Evolutionary conservation across 768 basidiomycete species (phyloP), one percentile per base, ranked within the genome.

Genomic region (Leucocoprinus leucothites): DNA sequence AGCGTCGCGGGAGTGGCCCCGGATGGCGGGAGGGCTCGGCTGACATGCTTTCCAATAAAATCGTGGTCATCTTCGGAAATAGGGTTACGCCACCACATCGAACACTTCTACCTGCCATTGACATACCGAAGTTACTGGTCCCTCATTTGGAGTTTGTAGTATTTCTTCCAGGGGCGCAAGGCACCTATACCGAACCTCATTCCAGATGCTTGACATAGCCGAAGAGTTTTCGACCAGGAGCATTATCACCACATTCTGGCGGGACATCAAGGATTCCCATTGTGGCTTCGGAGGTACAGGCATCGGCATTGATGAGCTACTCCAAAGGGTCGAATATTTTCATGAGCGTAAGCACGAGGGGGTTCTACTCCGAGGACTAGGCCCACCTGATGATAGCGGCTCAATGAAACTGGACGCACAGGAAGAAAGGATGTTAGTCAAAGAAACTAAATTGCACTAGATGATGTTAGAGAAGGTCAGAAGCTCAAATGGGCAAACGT

Each of bases 141-240:
- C 25, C 53, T 48, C 46, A 48, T 41, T 42, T 14, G 38, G 24
- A 9, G 41, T n/a, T 26, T 55, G 45, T 25, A 55, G 19, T 40
- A 22, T 26, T 18, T 6, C 46, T 9, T 24, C 53, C 40, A 84
- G 67, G 8, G 64, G 70, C 18, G 64, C 68, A 19, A 83, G 69
- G 63, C 76, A 77, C 21, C 70, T 73, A 62, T 77, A 73, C 58
- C 74, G 69, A 31, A 84, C 75, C 65, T 79, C 72, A 59, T 71
- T 61, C 82, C 82, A 84, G 21, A 73, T 67, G 5, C 58, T 18
- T 22, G 67, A 64, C 71, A 82, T 78, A 1, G 66, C 64, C 31
- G 70, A 68, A 0, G 82, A 83, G 61, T 84, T 83, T 68, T 85
- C 82, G 58, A 84, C 73, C 56, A 85, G 69, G 57, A 83, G 61